A percentile compares a stretch with the other conserved stretches of the same genome.
phyloP scores from a whole-genome alignment of 352 stramenopile species.

The Lagenidium giganteum region DNA sequence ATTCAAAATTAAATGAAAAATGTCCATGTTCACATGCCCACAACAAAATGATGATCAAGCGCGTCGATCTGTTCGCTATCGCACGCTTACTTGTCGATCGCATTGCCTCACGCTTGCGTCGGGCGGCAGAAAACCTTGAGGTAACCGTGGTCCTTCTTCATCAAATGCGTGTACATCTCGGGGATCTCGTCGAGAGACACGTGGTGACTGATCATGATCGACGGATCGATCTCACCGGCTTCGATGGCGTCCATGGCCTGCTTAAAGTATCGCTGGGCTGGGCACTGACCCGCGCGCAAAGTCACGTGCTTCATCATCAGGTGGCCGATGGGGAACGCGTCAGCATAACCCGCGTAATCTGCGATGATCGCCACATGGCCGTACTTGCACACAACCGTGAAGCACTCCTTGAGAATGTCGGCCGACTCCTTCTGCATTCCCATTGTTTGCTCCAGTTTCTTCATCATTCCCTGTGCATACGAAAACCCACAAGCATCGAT shows the following conservation, averaged over 20 bases:
- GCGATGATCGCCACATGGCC: conserved; percentile 49
- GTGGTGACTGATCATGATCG: conserved; percentile 48
- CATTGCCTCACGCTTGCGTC: no score
- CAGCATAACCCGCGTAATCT: conserved; percentile 36
- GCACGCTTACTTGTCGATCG: no score
- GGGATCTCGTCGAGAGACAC: conserved; percentile 48
- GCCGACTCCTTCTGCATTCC: conserved; percentile 40
- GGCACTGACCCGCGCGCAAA: conserved; percentile 37
- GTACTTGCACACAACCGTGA: conserved; percentile 53
- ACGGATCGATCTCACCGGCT: conserved; percentile 44
- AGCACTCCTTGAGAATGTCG: conserved; percentile 57
- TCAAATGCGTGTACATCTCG: conserved; percentile 41
- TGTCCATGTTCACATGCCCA: no score
- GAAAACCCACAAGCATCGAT: conserved; percentile 48
- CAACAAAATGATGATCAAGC: no score
- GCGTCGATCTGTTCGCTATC: no score
- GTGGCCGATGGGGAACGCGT: conserved; percentile 49
- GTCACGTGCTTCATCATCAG: conserved; percentile 59
- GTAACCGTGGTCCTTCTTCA: conserved; percentile 50
- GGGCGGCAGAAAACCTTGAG: conserved; percentile 61
- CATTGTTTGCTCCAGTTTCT: conserved; percentile 40
- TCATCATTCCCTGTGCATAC: conserved; percentile 27
- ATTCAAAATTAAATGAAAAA: no score
- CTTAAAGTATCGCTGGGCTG: conserved; percentile 54
- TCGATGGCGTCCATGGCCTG: conserved; percentile 50